Evolutionary conservation across 1,284 basidiomycete genomes (phyloP), one percentile per base, ranked within the genome.

Genomic region (Flammula alnicola): DNA sequence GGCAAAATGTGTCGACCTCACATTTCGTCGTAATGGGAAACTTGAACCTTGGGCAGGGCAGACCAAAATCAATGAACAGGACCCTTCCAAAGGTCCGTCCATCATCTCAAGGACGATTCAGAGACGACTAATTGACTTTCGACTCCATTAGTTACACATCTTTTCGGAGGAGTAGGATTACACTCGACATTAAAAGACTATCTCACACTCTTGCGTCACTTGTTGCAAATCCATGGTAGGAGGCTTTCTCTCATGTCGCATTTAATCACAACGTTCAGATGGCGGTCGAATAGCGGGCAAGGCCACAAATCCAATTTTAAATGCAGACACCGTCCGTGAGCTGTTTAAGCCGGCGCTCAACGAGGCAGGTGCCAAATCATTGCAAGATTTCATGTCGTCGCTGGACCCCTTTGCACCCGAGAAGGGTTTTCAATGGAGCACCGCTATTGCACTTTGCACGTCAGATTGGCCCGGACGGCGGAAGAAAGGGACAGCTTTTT

Each of bases 181-280:
- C 64, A 63, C 45, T 44, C 54, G 9, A 58, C 65, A 4, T 35
- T 63, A 38, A 61, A 55, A 17, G 67, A 69, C 41, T 67, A 68
- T 44, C 59, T 70, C 8, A 42, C 53, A 11, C 31, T 62, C 26
- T 26, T 58, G 5, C 53, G 51, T 5, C 56, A 57, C 14, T 25
- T 60, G 12, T 45, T 57, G 7, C 54, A 57, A 39, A 52, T 53
- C 11, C 33, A 51, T 5, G 54, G 58, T 56, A 17, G 17, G 52
- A 16, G 27, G 7, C 9, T 12, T 19, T n/a, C 17, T 22, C 14
- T n/a, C 12, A 32, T n/a, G n/a, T n/a, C n/a, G 10, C 17, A 30
- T n/a, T 3, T 11, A 5, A 30, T 5, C 20, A 19, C 9, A 11
- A 23, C 26, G 17, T 19, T n/a, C 25, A 10, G 5, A 25, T 27